Conservation (phyloP, 306 rosid genomes). For the Trichosanthes truncata region DNA sequence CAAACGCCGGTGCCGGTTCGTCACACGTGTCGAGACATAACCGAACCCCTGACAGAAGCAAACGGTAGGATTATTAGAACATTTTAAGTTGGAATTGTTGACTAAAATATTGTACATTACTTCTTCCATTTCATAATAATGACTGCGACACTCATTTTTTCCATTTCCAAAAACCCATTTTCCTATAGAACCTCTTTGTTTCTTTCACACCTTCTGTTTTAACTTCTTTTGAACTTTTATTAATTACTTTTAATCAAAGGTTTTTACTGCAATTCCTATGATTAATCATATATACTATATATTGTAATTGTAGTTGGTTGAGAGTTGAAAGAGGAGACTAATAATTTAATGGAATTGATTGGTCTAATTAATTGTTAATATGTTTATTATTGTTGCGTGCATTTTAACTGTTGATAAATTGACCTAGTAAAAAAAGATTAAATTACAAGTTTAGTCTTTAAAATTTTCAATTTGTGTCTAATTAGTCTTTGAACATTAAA, state of each 20-base stretch:
- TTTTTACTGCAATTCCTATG: neutral
- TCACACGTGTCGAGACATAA: constrained; percentile 37
- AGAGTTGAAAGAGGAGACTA: neutral
- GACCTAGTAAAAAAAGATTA: neutral
- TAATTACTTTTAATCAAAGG: neutral
- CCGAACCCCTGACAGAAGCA: neutral
- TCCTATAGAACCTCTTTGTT: neutral
- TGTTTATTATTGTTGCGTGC: too few relatives aligned
- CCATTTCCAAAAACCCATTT: neutral
- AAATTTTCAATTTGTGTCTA: too few relatives aligned
- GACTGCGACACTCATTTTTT: neutral
- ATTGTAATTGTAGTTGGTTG: neutral
- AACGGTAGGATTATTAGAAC: neutral
- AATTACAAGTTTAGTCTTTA: too few relatives aligned
- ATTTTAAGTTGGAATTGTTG: constrained; percentile 39
- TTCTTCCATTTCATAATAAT: neutral
- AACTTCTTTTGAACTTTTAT: too few relatives aligned
- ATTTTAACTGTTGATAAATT: too few relatives aligned
- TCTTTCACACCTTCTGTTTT: neutral
- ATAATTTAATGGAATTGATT: neutral
- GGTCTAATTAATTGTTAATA: neutral
- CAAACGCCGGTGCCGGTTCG: constrained; percentile 68
- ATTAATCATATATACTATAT: neutral
- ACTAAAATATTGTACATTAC: constrained; percentile 11
- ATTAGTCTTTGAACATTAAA: too few relatives aligned